These are phyloP conservation scores for Moesziomyces aphidis DNA, from an alignment of 1,284 basidiomycete genomes.

Conservation along the genomic window DNA sequence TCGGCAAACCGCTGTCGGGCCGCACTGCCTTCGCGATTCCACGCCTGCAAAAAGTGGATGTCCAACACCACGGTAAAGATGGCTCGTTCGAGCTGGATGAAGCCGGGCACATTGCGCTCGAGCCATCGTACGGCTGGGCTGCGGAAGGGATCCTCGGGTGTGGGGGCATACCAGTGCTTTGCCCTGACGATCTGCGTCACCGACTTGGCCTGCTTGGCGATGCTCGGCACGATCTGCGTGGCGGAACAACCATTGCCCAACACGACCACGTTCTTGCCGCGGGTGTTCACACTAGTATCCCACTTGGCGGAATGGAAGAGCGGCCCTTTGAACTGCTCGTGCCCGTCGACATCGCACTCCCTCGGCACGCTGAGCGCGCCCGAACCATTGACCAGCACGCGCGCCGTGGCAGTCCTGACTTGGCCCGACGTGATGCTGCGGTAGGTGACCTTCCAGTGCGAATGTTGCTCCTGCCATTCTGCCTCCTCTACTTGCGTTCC, in stretches of 20 bases:
- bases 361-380: conserved; percentile 45
- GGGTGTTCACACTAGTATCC: conserved; percentile 57
- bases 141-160: conserved; percentile 33
- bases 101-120: conserved; percentile 29
- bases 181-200: conserved; percentile 45
- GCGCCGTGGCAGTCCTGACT: conserved; percentile 20
- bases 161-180: conserved; percentile 51
- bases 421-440: conserved; percentile 4
- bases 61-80: conserved; percentile 41
- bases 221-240: conserved; percentile 51
- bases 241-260: conserved; percentile 63
- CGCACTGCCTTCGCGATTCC: conserved; percentile 24
- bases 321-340: conserved; percentile 44
- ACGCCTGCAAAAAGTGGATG: conserved; percentile 28
- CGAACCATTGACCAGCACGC: conserved; percentile 35
- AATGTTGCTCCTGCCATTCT: conserved; percentile 30
- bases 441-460: conserved; percentile 49
- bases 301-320: conserved; percentile 66
- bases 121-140: conserved; percentile 8
- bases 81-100: conserved; percentile 18
- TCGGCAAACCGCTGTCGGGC: conserved; percentile 29
- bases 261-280: conserved; percentile 60
- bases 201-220: conserved; percentile 32
- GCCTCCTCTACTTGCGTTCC: conserved; percentile 35
- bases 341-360: conserved; percentile 41